These are phyloP conservation scores for Nephromyces sp. DNA, from an alignment of 169 alveolate genomes.

Conservation along the genomic window DNA sequence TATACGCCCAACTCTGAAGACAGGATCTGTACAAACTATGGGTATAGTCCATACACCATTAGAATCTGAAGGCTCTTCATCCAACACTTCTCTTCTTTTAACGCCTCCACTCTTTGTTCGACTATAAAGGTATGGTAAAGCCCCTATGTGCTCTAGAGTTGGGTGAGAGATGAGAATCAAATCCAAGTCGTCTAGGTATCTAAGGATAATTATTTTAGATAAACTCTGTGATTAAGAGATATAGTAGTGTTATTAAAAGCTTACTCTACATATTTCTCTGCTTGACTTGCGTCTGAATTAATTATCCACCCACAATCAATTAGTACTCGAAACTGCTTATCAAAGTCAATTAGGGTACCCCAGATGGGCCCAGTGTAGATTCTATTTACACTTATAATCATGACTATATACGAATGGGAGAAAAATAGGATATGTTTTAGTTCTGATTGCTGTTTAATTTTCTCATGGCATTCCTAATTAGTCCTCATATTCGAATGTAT, in stretches of 20 bases:
- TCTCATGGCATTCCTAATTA: too few species aligned
- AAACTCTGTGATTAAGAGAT: too few species aligned
- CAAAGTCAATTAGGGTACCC: neutral
- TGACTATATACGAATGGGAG: too few species aligned
- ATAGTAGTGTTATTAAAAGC: too few species aligned
- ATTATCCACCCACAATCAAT: neutral
- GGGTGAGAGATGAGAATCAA: neutral
- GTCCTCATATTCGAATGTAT: too few species aligned
- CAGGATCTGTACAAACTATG: neutral
- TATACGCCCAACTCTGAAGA: neutral
- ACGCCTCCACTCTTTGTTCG: neutral
- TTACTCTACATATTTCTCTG: neutral
- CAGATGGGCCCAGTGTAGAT: neutral
- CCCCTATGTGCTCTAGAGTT: neutral
- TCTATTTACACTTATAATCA: neutral
- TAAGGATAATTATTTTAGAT: too few species aligned
- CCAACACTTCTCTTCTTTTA: neutral
- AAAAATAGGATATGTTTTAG: too few species aligned
- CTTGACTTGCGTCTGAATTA: neutral
- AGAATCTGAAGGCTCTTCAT: neutral
- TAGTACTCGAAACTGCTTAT: neutral
- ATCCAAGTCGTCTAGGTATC: neutral
- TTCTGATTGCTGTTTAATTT: too few species aligned
- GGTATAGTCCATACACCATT: neutral
- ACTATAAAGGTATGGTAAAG: neutral